A percentile compares a stretch with the other conserved stretches of the same genome.
phyloP scores from a whole-genome alignment of 352 stramenopile genomes.

The Globisporangium recalcitrans region DNA sequence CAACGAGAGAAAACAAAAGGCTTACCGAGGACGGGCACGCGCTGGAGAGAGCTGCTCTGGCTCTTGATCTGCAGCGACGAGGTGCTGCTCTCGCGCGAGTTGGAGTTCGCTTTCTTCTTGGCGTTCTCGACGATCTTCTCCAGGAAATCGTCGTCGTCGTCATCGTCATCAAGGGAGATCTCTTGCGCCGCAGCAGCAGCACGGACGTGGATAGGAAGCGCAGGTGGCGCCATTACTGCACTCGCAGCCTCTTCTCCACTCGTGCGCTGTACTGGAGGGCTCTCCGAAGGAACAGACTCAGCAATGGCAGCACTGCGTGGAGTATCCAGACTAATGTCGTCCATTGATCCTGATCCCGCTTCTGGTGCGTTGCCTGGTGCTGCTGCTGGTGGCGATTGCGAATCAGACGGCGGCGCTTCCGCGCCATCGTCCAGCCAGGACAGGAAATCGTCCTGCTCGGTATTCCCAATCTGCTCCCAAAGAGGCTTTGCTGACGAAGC shows the following conservation, averaged over 20 bases:
- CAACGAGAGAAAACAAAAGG: not conserved
- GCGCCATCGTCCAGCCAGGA: conserved; percentile 71
- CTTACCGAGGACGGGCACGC: conserved; percentile 15
- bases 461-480: conserved; percentile 28
- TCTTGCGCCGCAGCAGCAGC: not conserved
- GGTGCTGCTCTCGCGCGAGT: conserved; percentile 51
- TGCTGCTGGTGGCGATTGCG: not conserved
- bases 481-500: conserved; percentile 7
- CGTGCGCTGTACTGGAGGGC: not conserved
- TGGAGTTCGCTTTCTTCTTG: conserved; percentile 28
- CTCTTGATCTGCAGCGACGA: conserved; percentile 66
- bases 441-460: conserved; percentile 63
- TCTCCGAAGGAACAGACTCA: not conserved
- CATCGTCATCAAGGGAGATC: conserved; percentile 34
- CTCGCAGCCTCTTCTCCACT: not conserved
- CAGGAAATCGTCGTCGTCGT: conserved; percentile 40
- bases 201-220: conserved; percentile 11
- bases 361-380: not conserved
- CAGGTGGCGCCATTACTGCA: conserved; percentile 12
- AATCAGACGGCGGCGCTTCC: not conserved
- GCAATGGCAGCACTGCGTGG: not conserved
- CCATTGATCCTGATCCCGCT: conserved; percentile 2
- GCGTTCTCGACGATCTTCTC: conserved; percentile 58
- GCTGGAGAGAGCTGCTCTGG: conserved; percentile 28
- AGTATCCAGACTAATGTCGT: conserved; percentile 17